Evolutionary conservation across 1,284 basidiomycete species (phyloP).

Genomic region (Puccinia novopanici): DNA sequence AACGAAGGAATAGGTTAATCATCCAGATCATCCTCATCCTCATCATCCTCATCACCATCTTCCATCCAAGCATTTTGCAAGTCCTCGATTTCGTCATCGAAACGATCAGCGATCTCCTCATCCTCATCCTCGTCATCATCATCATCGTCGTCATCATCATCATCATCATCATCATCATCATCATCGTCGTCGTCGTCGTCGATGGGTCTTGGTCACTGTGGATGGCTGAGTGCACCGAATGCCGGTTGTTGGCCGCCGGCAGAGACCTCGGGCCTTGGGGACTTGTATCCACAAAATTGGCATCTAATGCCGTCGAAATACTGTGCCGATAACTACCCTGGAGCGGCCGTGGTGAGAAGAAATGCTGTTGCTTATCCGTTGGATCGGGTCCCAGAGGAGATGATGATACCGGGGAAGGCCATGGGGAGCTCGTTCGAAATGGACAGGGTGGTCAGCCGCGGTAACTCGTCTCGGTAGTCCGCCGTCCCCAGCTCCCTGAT

Average conservation of each 20-base stretch:
- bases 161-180: background rate
- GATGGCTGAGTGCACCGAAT: background rate
- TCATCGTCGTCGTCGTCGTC: background rate
- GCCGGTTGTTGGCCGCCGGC: background rate
- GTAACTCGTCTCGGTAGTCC: background rate
- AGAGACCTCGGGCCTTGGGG: background rate
- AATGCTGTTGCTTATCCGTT: background rate
- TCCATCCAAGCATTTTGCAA: conserved; percentile 29
- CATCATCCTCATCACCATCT: conserved; percentile 4
- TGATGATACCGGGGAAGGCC: background rate
- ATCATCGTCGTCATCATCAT: background rate
- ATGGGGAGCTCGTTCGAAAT: conserved; percentile 27
- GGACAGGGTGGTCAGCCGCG: background rate
- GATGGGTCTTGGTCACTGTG: background rate
- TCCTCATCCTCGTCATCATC: background rate
- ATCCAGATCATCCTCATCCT: background rate
- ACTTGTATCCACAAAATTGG: background rate
- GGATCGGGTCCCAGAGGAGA: background rate
- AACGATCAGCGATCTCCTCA: background rate
- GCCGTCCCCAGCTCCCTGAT: background rate
- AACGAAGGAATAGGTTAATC: background rate
- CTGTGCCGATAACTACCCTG: conserved; percentile 27
- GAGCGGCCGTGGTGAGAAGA: background rate
- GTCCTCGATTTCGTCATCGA: conserved; percentile 18
- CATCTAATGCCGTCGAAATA: conserved; percentile 3